phyloP scores from a whole-genome alignment of 139 green algal species.

The Nannochloris sp. region DNA sequence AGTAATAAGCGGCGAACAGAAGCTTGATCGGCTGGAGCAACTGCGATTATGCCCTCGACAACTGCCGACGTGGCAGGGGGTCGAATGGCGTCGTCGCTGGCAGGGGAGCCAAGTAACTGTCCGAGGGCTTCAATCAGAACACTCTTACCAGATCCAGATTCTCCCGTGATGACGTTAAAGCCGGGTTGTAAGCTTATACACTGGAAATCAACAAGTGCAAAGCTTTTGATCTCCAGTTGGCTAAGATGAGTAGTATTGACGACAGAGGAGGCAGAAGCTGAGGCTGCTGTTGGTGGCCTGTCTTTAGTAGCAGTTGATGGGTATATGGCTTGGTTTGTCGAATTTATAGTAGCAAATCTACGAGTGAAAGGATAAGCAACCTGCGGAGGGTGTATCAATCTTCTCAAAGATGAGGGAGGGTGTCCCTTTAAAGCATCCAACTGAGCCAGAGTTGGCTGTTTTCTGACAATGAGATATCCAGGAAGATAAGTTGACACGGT shows the following conservation, averaged over 20 bases:
- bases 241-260: slow-evolving; percentile 5
- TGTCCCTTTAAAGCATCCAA: no score
- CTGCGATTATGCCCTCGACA: slow-evolving; percentile 44
- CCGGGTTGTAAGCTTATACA: slow-evolving; percentile 55
- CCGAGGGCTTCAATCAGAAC: slow-evolving; percentile 68
- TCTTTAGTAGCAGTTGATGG: no score
- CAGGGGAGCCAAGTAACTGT: slow-evolving; percentile 60
- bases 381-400: no score
- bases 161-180: slow-evolving; percentile 77
- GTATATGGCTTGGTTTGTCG: no score
- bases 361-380: no score
- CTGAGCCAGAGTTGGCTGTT: no score
- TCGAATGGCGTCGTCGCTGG: slow-evolving; percentile 54
- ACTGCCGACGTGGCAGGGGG: slow-evolving; percentile 44
- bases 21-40: slow-evolving; percentile 16
- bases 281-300: no score
- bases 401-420: no score
- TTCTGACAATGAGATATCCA: no score
- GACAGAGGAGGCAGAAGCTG: no score
- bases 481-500: no score
- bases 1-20: slow-evolving; percentile 23
- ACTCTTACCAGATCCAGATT: slow-evolving; percentile 81
- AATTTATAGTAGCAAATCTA: no score
- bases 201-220: slow-evolving; percentile 69
- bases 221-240: slow-evolving; percentile 55